Conservation (phyloP, 352 stramenopile genomes). For the Phytophthora crassamura region DNA sequence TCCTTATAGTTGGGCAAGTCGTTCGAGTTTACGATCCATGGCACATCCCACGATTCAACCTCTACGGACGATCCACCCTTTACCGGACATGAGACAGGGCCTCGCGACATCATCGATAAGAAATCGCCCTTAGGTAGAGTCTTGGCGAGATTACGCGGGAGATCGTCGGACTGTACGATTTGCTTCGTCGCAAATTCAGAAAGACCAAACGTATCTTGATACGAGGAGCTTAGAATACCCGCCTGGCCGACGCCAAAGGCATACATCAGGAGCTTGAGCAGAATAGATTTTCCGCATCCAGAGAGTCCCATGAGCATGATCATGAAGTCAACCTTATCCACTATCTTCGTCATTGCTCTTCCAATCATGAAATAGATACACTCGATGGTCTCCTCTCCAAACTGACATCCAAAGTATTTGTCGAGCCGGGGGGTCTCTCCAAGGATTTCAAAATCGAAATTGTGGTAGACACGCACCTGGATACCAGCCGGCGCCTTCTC, state of each 20-base stretch:
- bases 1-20: slow-evolving; percentile 5
- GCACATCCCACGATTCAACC: slow-evolving; percentile 1
- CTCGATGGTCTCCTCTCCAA: slow-evolving; percentile 3
- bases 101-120: not conserved
- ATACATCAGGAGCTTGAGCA: slow-evolving; percentile 2
- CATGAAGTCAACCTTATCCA: slow-evolving; percentile 7
- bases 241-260: not conserved
- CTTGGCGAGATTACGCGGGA: no score
- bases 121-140: slow-evolving; percentile 6
- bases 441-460: slow-evolving; percentile 1
- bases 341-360: not conserved
- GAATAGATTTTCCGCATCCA: slow-evolving; percentile 3
- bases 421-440: not conserved
- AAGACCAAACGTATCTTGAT: slow-evolving; percentile 5
- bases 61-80: not conserved
- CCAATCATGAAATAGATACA: slow-evolving; percentile 10
- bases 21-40: slow-evolving; percentile 1
- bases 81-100: slow-evolving; percentile 1
- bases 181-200: slow-evolving; percentile 7
- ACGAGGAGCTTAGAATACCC: not conserved
- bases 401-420: slow-evolving; percentile 3
- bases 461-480: not conserved
- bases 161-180: not conserved
- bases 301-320: not conserved
- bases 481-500: not conserved